Conservation (phyloP, 2,329 filamentous ascomycete species). For the Fusarium odoratissimum region DNA sequence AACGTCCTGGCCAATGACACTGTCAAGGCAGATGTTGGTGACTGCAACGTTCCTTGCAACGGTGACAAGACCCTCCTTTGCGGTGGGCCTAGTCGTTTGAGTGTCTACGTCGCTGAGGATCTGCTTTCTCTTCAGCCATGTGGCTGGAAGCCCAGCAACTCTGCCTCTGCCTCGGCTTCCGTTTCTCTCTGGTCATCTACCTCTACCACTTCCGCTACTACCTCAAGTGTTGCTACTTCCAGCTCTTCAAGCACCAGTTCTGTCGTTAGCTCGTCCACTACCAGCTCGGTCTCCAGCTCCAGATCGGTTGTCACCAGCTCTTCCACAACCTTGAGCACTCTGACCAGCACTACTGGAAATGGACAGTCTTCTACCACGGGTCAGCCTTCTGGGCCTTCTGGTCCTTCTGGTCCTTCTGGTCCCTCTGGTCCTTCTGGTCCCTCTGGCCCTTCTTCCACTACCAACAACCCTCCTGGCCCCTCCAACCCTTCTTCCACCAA, state of each 20-base stretch:
- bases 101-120: constrained; percentile 60
- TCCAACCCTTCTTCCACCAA: constrained; percentile 33
- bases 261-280: constrained; percentile 1
- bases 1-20: constrained; percentile 64
- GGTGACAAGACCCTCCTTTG: constrained; percentile 58
- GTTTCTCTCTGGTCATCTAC: constrained; percentile 14
- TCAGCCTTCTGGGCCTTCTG: constrained; percentile 1
- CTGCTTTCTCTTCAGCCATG: constrained; percentile 64
- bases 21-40: constrained; percentile 47
- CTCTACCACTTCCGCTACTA: constrained; percentile 16
- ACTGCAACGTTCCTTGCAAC: constrained; percentile 64
- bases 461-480: constrained; percentile 2
- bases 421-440: not conserved
- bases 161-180: constrained; percentile 13
- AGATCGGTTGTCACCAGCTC: constrained; percentile 2
- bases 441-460: not conserved
- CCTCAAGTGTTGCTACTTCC: not conserved
- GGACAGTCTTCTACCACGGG: constrained; percentile 20
- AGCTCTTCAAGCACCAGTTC: not conserved
- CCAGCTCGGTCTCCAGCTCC: constrained; percentile 14
- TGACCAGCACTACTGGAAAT: constrained; percentile 49
- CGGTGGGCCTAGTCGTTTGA: constrained; percentile 57
- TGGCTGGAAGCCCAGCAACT: constrained; percentile 47
- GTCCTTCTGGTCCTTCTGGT: not conserved
- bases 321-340: constrained; percentile 49